These are phyloP conservation scores for Asterochloris erici DNA, from an alignment of 139 green algal genomes.

Conservation along the genomic window DNA sequence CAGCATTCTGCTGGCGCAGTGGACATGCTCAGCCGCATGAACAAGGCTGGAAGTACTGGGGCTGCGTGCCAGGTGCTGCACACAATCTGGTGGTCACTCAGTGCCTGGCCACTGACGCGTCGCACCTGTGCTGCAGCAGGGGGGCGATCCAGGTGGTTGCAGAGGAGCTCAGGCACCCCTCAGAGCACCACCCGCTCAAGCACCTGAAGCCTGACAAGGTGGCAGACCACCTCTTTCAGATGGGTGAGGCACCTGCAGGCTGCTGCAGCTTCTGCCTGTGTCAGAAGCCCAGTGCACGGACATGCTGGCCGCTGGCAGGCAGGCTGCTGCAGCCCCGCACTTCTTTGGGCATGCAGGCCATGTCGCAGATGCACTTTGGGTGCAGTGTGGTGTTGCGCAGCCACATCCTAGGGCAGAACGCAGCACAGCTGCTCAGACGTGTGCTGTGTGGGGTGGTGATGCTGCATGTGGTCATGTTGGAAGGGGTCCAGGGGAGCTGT, in stretches of 20 bases:
- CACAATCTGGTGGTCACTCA: neutral
- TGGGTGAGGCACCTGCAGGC: conserved; percentile 30
- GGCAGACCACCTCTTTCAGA: conserved; percentile 56
- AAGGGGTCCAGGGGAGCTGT: too few species aligned
- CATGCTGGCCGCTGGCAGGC: too few species aligned
- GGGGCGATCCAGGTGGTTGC: conserved; percentile 55
- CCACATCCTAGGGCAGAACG: too few species aligned
- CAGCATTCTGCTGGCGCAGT: neutral
- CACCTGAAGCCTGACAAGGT: conserved; percentile 39
- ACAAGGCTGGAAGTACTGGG: neutral
- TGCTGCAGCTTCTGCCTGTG: conserved; percentile 22
- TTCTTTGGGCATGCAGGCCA: too few species aligned
- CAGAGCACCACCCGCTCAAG: conserved; percentile 18
- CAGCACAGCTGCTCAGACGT: too few species aligned
- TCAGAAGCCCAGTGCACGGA: too few species aligned
- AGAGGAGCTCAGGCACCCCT: conserved; percentile 34
- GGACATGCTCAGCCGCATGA: neutral
- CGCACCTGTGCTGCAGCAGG: conserved; percentile 34
- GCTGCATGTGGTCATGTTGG: too few species aligned
- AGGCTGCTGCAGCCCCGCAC: too few species aligned
- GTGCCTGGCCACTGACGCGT: too few species aligned
- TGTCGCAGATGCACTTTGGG: too few species aligned
- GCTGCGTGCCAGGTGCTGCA: neutral
- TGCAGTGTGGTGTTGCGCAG: too few species aligned
- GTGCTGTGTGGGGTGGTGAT: too few species aligned